Percentiles rank a stretch among this genome's conserved stretches.
phyloP scores from a whole-genome alignment of 495 filamentous ascomycete species.

The Aspergillus funiculosus region DNA sequence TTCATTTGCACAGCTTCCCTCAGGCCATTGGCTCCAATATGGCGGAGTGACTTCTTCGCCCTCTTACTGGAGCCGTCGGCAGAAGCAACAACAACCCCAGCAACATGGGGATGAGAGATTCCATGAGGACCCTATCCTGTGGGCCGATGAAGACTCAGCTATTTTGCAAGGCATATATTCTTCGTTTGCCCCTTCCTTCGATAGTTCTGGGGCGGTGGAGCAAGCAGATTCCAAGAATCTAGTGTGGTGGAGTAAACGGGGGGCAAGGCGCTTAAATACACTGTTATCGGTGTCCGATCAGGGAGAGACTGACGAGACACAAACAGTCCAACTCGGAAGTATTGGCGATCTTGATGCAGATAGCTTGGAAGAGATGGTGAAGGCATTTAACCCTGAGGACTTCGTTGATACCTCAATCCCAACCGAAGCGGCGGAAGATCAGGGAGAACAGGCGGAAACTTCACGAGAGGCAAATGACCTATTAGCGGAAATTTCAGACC shows the following conservation, averaged over 20 bases:
- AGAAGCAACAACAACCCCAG: slow-evolving; percentile 29
- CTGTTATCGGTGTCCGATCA: slow-evolving; percentile 41
- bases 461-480: slow-evolving; percentile 54
- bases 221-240: slow-evolving; percentile 63
- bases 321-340: slow-evolving; percentile 41
- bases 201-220: slow-evolving; percentile 70
- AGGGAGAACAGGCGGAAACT: slow-evolving; percentile 51
- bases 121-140: slow-evolving; percentile 31
- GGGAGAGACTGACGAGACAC: slow-evolving; percentile 31
- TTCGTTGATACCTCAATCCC: slow-evolving; percentile 27
- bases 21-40: slow-evolving; percentile 42
- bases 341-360: slow-evolving; percentile 45
- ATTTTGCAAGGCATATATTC: slow-evolving; percentile 80
- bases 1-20: slow-evolving; percentile 35
- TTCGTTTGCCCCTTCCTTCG: slow-evolving; percentile 77
- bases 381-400: slow-evolving; percentile 41
- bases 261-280: slow-evolving; percentile 53
- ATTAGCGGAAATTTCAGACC: slow-evolving; percentile 70
- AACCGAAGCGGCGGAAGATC: slow-evolving; percentile 36
- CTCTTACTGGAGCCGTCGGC: slow-evolving; percentile 37
- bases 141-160: slow-evolving; percentile 40
- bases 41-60: slow-evolving; percentile 40
- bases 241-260: slow-evolving; percentile 83
- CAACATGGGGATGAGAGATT: slow-evolving; percentile 16
- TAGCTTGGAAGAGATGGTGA: slow-evolving; percentile 46